Evolutionary conservation across 768 basidiomycete genomes (phyloP).

Genomic region (Inosperma sp.): DNA sequence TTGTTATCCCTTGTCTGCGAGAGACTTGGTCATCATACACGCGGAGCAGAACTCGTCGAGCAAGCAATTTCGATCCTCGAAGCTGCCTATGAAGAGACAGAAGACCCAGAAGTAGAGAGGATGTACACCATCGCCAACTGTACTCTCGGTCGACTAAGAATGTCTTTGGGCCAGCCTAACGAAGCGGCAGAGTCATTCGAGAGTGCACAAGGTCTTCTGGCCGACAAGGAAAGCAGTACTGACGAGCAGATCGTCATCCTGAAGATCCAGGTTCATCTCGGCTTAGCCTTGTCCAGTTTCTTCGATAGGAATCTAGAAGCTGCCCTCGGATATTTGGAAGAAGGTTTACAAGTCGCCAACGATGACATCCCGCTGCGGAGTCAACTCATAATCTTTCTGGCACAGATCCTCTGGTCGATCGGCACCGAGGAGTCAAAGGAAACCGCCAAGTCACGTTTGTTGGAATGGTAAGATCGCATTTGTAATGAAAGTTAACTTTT

Average conservation of each 20-base stretch:
- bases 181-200: constrained; percentile 67
- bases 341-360: constrained; percentile 52
- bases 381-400: constrained; percentile 73
- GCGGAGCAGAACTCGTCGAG: constrained; percentile 52
- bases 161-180: constrained; percentile 55
- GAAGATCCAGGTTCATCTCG: constrained; percentile 62
- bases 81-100: constrained; percentile 79
- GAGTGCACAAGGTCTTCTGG: constrained; percentile 66
- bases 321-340: constrained; percentile 66
- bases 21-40: constrained; percentile 63
- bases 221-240: constrained; percentile 44
- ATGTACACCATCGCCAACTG: constrained; percentile 78
- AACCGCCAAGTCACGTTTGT: constrained; percentile 67
- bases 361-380: constrained; percentile 50
- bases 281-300: constrained; percentile 68
- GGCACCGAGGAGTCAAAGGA: constrained; percentile 73
- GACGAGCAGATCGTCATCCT: constrained; percentile 36
- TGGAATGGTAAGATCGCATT: constrained; percentile 64
- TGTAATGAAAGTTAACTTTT: too few relatives aligned
- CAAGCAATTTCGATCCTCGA: constrained; percentile 75
- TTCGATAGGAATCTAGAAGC: constrained; percentile 55
- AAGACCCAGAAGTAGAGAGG: constrained; percentile 71
- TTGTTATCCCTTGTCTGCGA: constrained; percentile 85
- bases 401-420: constrained; percentile 80
- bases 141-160: constrained; percentile 72